These are phyloP conservation scores for Sechiopsis laciniata DNA, from an alignment of 306 rosid species.

Conservation along the genomic window DNA sequence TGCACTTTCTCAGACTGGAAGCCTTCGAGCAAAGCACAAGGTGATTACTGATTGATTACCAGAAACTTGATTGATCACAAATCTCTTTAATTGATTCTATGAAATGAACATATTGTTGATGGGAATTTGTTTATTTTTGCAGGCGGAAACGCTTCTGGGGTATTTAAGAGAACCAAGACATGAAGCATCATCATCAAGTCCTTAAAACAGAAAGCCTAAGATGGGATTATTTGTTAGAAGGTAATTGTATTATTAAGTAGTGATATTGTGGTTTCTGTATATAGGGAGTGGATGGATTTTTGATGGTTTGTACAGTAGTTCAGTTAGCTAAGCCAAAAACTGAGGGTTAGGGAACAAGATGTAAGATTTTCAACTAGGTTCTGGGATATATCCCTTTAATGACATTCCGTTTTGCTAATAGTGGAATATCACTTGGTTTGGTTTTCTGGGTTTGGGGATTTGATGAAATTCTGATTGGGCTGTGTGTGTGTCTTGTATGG, in stretches of 20 bases:
- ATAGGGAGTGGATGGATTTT: constrained; percentile 36
- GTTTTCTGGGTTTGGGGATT: constrained; percentile 42
- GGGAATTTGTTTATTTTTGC: constrained; percentile 33
- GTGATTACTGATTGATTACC: constrained; percentile 25
- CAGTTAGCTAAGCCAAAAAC: constrained; percentile 22
- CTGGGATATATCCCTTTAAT: constrained; percentile 22
- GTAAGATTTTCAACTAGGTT: constrained; percentile 47
- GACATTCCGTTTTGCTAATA: constrained; percentile 16
- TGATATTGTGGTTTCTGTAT: constrained; percentile 37
- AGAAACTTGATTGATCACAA: neutral
- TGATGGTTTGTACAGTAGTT: constrained; percentile 62
- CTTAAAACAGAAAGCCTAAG: constrained; percentile 30
- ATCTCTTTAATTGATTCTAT: neutral
- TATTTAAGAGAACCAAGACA: constrained; percentile 93
- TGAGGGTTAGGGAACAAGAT: constrained; percentile 21
- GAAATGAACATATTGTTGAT: neutral
- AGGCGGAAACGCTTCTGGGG: constrained; percentile 94
- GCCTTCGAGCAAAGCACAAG: constrained; percentile 82
- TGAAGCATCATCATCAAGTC: constrained; percentile 63
- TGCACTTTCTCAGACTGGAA: constrained; percentile 80
- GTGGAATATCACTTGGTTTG: constrained; percentile 24
- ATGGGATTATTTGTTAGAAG: constrained; percentile 25
- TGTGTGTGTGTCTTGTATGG: constrained; percentile 34
- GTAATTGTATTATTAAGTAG: constrained; percentile 44
- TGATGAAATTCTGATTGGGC: constrained; percentile 37